Evolutionary conservation across 495 filamentous ascomycete species (phyloP).

Genomic region (Thermochaetoides thermophila): DNA sequence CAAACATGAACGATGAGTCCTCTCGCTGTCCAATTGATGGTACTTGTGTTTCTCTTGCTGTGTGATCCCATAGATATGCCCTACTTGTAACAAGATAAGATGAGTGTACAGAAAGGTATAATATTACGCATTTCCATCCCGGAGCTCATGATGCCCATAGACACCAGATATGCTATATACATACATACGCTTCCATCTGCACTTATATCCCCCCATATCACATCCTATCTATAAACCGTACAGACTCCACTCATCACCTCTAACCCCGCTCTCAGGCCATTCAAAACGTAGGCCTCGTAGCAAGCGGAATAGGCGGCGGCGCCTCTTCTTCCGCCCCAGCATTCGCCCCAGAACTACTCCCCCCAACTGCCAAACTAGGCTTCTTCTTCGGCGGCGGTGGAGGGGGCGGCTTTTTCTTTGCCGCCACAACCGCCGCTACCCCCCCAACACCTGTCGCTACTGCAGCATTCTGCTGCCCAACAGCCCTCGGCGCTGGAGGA

Average conservation of each 20-base stretch:
- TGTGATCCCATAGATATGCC: too few species aligned
- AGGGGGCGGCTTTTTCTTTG: slow-evolving; percentile 51
- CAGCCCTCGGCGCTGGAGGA: slow-evolving; percentile 41
- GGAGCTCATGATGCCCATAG: too few species aligned
- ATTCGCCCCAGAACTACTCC: not conserved
- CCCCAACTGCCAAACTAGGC: slow-evolving; percentile 1
- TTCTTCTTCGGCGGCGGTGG: slow-evolving; percentile 45
- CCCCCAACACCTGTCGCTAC: slow-evolving; percentile 11
- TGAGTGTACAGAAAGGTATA: too few species aligned
- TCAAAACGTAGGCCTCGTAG: slow-evolving; percentile 27
- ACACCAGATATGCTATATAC: too few species aligned
- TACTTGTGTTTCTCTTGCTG: too few species aligned
- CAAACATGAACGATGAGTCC: too few species aligned
- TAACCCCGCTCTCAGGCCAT: not conserved
- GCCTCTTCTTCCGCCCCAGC: slow-evolving; percentile 6
- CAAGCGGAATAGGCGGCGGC: slow-evolving; percentile 38
- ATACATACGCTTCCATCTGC: too few species aligned
- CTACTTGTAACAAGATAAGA: too few species aligned
- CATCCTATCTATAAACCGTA: not conserved
- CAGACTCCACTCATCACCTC: not conserved
- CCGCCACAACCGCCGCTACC: slow-evolving; percentile 17
- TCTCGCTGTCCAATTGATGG: too few species aligned
- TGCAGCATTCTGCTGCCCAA: slow-evolving; percentile 30
- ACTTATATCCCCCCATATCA: too few species aligned
- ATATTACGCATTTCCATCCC: too few species aligned